These are phyloP conservation scores for Stenogyne calaminthoides DNA, from an alignment of 305 asterid genomes.

Conservation along the genomic window DNA sequence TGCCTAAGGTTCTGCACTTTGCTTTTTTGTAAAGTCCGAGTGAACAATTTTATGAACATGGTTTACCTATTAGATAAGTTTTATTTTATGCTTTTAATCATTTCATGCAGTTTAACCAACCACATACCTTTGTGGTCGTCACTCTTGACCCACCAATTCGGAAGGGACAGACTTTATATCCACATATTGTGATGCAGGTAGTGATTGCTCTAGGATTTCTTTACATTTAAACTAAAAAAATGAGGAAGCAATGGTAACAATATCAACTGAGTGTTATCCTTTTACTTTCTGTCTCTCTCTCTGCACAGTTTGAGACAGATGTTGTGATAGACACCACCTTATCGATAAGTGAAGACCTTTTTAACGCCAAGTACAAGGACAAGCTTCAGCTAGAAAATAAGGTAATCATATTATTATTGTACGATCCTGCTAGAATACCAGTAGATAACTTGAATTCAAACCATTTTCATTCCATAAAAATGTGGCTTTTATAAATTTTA, in stretches of 20 bases:
- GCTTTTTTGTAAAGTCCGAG: slow-evolving; percentile 20
- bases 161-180: slow-evolving; percentile 84
- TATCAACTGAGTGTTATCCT: not conserved
- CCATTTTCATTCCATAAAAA: not conserved
- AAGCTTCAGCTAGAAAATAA: slow-evolving; percentile 58
- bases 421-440: slow-evolving; percentile 1
- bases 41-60: no score
- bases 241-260: not conserved
- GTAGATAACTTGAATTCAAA: not conserved
- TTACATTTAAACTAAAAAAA: not conserved
- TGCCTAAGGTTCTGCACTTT: slow-evolving; percentile 64
- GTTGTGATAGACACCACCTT: slow-evolving; percentile 53
- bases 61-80: not conserved
- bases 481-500: not conserved
- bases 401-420: slow-evolving; percentile 37
- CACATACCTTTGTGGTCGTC: slow-evolving; percentile 73
- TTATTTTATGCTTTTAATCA: not conserved
- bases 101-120: slow-evolving; percentile 68
- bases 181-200: slow-evolving; percentile 88
- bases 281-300: not conserved
- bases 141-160: slow-evolving; percentile 86
- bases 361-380: slow-evolving; percentile 61
- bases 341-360: slow-evolving; percentile 63
- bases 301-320: slow-evolving; percentile 75
- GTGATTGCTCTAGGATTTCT: slow-evolving; percentile 22